Conservation (phyloP, 2,329 filamentous ascomycete species). For the Aplosporella prunicola region DNA sequence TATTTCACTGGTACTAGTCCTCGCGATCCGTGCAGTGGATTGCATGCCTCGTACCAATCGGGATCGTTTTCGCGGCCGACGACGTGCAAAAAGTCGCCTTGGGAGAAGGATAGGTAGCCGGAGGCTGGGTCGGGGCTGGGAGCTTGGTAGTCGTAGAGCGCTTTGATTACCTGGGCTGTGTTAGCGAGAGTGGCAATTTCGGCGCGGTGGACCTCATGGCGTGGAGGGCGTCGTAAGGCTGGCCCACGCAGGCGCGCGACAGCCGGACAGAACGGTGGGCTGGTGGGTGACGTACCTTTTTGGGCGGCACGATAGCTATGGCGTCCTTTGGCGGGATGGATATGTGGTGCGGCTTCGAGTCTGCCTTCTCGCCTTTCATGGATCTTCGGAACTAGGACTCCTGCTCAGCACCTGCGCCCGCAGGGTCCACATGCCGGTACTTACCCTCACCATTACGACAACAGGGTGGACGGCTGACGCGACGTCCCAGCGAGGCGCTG, state of each 20-base stretch:
- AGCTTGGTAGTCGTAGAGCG: conserved; percentile 85
- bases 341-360: conserved; percentile 57
- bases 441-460: conserved; percentile 20
- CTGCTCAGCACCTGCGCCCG: conserved; percentile 11
- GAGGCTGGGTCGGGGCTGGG: conserved; percentile 50
- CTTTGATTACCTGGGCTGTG: conserved; percentile 74
- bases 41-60: conserved; percentile 98
- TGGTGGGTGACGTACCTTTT: conserved; percentile 57
- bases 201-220: conserved; percentile 13
- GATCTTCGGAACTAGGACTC: conserved; percentile 59
- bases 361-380: conserved; percentile 79
- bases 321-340: conserved; percentile 77
- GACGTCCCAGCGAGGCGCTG: conserved; percentile 2
- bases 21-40: conserved; percentile 78
- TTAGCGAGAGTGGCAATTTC: conserved; percentile 14
- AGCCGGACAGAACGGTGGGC: conserved; percentile 4
- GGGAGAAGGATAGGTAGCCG: conserved; percentile 71
- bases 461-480: conserved; percentile 3
- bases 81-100: conserved; percentile 97
- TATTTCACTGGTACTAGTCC: conserved; percentile 89
- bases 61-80: conserved; percentile 88
- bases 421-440: conserved; percentile 9
- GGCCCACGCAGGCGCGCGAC: conserved; percentile 8
- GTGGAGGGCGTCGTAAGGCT: conserved; percentile 9
- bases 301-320: conserved; percentile 80